Base-by-base conservation (phyloP, 1,284 basidiomycete species). In the Wolfiporia cocos region DNA sequence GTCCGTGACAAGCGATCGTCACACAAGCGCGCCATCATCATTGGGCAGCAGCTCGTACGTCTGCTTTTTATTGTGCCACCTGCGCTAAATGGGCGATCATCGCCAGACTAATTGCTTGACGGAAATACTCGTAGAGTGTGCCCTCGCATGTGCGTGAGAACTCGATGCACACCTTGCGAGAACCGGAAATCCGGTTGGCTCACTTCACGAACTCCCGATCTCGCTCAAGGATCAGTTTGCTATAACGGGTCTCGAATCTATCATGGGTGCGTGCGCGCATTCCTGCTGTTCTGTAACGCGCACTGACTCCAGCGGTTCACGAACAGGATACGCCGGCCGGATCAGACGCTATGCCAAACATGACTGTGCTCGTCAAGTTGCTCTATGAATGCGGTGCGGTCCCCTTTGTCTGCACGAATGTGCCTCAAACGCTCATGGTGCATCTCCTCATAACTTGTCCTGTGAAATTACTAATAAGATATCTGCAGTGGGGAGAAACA, bases 341-440 rank as follows among this genome's bases (percentile, higher is more conserved):
- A 51, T 58, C 6, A 53, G 54, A 4, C 44, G 53, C 28, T 43
- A 44, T n/a, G 56, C 56, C 7, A 47, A 52, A 24, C 39, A 49
- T 5, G 56, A 58, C 29, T 44, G 54, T 51, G 4, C 63, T 86
- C 0, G 76, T 80, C n/a, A 72, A 83, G 44, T 67, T 81, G 20
- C 61, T 85, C 19, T 65, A 74, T 43, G 68, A 71, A 23, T 72
- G 67, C 3, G 85, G 86, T 1, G 84, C 82, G 0, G 71, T 86
- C 5, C 76, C 74, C 2, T 87, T 79, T 47, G 79, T 84, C 14
- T 72, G 78, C 39, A 86, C 82, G 1, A 86, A 87, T 46, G 68
- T 85, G 12, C 82, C 83, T 0, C 83, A 86, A 54, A 79, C 80
- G 3, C 57, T 84, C 35, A 52, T 44, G 56, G 56, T 35, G 41